Evolutionary conservation across 208 protist species (phyloP), one percentile per base, ranked within the genome.

Genomic region (Trypanosoma theileri): DNA sequence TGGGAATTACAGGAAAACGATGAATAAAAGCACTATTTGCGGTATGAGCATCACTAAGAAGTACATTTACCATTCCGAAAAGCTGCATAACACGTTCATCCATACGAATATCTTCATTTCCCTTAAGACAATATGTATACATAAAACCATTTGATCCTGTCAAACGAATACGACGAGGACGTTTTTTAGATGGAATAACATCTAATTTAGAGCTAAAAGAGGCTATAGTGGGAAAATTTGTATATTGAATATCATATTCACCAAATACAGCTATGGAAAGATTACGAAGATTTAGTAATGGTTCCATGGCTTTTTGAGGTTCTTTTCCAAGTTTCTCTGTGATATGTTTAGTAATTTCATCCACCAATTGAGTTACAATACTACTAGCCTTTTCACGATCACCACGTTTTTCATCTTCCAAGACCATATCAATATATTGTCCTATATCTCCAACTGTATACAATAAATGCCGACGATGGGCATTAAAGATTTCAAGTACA

Each of bases 41-140:
- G 24, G 89, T 91, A n/a, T 89, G 84, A 45, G 97, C 91, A 69
- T 90, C 81, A n/a, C 73, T 85, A 9, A 99, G 87, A 8, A 99
- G 89, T n/a, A 97, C 98, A 88, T 99, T 99, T 16, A 99, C 98
- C 60, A 99, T 95, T 14, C 97, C 98, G 76, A 99, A 99, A 35
- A 99, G 88, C 89, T 99, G 98, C 99, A 99, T 99, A 26, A 99
- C 99, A 22, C 99, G 92, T 88, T 99, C 99, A 80, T 99, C 99
- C 96, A 99, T 98, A 31, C 98, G 89, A 53, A 98, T 93, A 77
- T 98, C 97, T 81, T 99, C 98, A 75, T 98, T 98, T 22, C 98
- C 98, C 77, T 99, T 99, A 9, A 99, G 85, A 52, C 99, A 94
- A 89, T 98, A 99, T 19, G 84, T 79, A 86, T 99, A 99, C 22